phyloP scores from a whole-genome alignment of 352 stramenopile species.

The Globisporangium apiculatum region DNA sequence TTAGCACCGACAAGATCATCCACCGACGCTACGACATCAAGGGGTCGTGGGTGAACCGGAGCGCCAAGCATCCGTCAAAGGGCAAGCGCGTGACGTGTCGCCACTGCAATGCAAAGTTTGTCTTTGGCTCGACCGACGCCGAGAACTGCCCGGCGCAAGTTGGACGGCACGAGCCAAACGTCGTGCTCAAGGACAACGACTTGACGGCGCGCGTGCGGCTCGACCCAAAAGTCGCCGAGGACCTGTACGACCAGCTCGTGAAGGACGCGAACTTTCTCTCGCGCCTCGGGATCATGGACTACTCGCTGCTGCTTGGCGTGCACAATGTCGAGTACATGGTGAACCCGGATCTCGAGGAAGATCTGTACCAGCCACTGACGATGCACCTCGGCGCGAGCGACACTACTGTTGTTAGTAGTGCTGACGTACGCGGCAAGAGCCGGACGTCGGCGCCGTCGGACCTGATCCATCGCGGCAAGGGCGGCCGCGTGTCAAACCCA shows the following conservation, averaged over 20 bases:
- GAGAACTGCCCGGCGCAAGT: slow-evolving; percentile 73
- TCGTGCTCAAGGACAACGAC: slow-evolving; percentile 87
- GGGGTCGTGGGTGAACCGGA: slow-evolving; percentile 85
- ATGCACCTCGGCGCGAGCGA: slow-evolving; percentile 2
- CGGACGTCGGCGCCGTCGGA: slow-evolving; percentile 19
- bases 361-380: slow-evolving; percentile 10
- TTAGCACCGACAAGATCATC: slow-evolving; percentile 78
- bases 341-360: slow-evolving; percentile 64
- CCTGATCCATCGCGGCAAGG: slow-evolving; percentile 23
- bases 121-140: slow-evolving; percentile 73
- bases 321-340: slow-evolving; percentile 88
- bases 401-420: background rate
- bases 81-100: slow-evolving; percentile 80
- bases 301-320: slow-evolving; percentile 84
- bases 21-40: slow-evolving; percentile 87
- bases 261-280: slow-evolving; percentile 86
- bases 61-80: slow-evolving; percentile 81
- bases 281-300: slow-evolving; percentile 88
- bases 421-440: slow-evolving; percentile 3
- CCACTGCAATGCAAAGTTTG: slow-evolving; percentile 85
- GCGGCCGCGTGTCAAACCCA: slow-evolving; percentile 8
- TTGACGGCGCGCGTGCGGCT: slow-evolving; percentile 79
- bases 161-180: slow-evolving; percentile 77
- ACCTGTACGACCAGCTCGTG: slow-evolving; percentile 78
- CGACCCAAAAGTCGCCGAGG: slow-evolving; percentile 61